Conservation (phyloP, 352 stramenopile genomes). For the Thalassiosira mediterranea region DNA sequence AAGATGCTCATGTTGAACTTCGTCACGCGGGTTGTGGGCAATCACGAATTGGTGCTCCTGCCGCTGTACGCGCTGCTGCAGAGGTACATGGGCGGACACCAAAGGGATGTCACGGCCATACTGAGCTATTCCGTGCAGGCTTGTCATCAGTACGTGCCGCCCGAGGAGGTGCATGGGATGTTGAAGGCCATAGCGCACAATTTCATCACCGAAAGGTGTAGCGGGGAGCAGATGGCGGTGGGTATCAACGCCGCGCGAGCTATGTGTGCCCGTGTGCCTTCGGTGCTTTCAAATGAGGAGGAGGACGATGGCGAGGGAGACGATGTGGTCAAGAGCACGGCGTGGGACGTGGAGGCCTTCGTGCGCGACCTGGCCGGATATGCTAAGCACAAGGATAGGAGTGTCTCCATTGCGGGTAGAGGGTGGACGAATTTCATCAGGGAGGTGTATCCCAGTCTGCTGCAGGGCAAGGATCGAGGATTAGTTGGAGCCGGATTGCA, state of each 20-base stretch:
- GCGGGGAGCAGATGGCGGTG: slow-evolving; percentile 95
- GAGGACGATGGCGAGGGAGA: slow-evolving; percentile 89
- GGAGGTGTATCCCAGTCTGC: slow-evolving; percentile 92
- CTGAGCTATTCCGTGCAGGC: slow-evolving; percentile 97
- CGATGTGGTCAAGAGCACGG: slow-evolving; percentile 30
- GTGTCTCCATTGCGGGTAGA: slow-evolving; percentile 94
- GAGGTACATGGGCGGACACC: slow-evolving; percentile 88
- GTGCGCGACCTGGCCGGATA: slow-evolving; percentile 93
- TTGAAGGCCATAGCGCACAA: slow-evolving; percentile 97
- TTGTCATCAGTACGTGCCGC: slow-evolving; percentile 96
- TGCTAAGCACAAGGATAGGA: slow-evolving; percentile 95
- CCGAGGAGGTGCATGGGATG: slow-evolving; percentile 94
- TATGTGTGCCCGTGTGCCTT: slow-evolving; percentile 92
- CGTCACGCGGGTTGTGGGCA: slow-evolving; percentile 94
- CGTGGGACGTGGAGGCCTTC: slow-evolving; percentile 78
- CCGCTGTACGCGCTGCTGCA: slow-evolving; percentile 96
- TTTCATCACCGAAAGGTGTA: slow-evolving; percentile 96
- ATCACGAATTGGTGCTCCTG: slow-evolving; percentile 96
- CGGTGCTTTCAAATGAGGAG: slow-evolving; percentile 91
- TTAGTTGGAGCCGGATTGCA: slow-evolving; percentile 89
- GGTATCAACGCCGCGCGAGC: slow-evolving; percentile 97
- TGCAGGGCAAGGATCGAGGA: slow-evolving; percentile 96
- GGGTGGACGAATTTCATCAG: slow-evolving; percentile 96
- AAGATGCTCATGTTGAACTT: slow-evolving; percentile 99
- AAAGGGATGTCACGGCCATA: slow-evolving; percentile 90